Evolutionary conservation across 306 rosid genomes (phyloP).

Genomic region (Cicer pinnatifidum): DNA sequence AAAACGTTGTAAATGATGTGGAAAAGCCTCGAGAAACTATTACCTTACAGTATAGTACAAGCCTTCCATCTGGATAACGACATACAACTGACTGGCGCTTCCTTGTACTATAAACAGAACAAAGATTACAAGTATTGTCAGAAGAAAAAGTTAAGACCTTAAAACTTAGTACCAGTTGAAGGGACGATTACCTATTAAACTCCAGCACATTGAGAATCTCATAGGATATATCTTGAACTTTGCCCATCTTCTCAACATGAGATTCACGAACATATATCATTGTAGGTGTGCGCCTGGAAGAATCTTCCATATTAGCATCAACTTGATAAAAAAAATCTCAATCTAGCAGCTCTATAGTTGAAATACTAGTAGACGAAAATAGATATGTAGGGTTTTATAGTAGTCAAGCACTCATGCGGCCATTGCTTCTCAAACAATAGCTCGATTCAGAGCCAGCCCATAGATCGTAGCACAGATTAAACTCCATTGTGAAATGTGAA

Average conservation of each 20-base stretch:
- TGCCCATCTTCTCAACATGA: slow-evolving; percentile 83
- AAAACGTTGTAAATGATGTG: slow-evolving; percentile 18
- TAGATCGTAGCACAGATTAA: neutral
- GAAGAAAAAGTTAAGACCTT: slow-evolving; percentile 9
- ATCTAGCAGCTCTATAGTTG: slow-evolving; percentile 31
- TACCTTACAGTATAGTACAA: slow-evolving; percentile 96
- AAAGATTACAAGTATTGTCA: slow-evolving; percentile 42
- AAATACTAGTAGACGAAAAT: slow-evolving; percentile 28
- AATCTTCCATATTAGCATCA: slow-evolving; percentile 42
- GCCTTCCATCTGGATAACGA: slow-evolving; percentile 93
- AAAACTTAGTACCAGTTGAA: slow-evolving; percentile 1
- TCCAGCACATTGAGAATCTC: slow-evolving; percentile 95
- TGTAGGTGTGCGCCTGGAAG: slow-evolving; percentile 89
- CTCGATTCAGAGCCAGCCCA: slow-evolving; percentile 12
- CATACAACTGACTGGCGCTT: slow-evolving; percentile 98
- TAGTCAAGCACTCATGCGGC: slow-evolving; percentile 11
- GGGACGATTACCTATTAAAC: slow-evolving; percentile 75
- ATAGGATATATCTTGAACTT: slow-evolving; percentile 70
- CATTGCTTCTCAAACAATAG: slow-evolving; percentile 22
- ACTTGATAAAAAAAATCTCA: slow-evolving; percentile 39
- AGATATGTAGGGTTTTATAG: slow-evolving; percentile 8
- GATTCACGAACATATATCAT: slow-evolving; percentile 87
- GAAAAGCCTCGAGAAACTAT: slow-evolving; percentile 45
- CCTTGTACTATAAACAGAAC: slow-evolving; percentile 68
- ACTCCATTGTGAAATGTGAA: neutral